These are phyloP conservation scores for Pseudogymnoascus destructans DNA, from an alignment of 2,329 filamentous ascomycete genomes.

Conservation along the genomic window DNA sequence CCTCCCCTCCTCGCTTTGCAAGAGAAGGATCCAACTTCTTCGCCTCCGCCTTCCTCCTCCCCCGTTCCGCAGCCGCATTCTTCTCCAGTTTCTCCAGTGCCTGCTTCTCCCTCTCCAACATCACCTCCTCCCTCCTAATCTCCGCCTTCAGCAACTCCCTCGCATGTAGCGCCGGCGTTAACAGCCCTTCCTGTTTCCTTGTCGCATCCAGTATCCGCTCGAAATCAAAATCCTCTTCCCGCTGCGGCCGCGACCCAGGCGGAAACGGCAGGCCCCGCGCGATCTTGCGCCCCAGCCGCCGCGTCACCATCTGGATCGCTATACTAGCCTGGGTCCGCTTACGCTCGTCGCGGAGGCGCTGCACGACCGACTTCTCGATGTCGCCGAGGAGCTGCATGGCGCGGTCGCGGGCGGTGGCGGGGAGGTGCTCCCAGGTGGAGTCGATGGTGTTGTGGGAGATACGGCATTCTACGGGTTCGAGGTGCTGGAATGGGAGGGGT, in stretches of 20 bases:
- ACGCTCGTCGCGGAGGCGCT: conserved; percentile 35
- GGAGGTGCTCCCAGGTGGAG: conserved; percentile 51
- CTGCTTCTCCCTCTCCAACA: conserved; percentile 43
- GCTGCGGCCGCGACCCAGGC: conserved; percentile 34
- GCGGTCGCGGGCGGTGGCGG: conserved; percentile 39
- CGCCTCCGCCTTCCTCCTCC: conserved; percentile 34
- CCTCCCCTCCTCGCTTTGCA: conserved; percentile 12
- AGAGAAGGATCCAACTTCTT: conserved; percentile 25
- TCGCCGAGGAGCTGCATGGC: conserved; percentile 44
- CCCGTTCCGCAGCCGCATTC: conserved; percentile 42
- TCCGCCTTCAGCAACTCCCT: conserved; percentile 47
- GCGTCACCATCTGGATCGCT: conserved; percentile 41
- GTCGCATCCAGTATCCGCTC: conserved; percentile 51
- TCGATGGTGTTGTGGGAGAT: conserved; percentile 54
- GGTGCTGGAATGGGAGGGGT: conserved; percentile 34
- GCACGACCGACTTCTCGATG: conserved; percentile 48
- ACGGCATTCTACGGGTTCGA: conserved; percentile 37
- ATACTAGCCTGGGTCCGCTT: conserved; percentile 34
- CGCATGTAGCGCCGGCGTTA: conserved; percentile 50
- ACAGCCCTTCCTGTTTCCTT: conserved; percentile 39
- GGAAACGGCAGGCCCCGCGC: conserved; percentile 53
- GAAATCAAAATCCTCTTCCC: conserved; percentile 50
- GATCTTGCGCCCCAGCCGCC: conserved; percentile 44
- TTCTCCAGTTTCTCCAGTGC: conserved; percentile 37
- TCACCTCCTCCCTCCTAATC: conserved; percentile 40